A percentile compares a stretch with the other conserved stretches of the same genome.
Conservation (phyloP, 768 basidiomycete genomes). For the Strobilomyces dryophilus region DNA sequence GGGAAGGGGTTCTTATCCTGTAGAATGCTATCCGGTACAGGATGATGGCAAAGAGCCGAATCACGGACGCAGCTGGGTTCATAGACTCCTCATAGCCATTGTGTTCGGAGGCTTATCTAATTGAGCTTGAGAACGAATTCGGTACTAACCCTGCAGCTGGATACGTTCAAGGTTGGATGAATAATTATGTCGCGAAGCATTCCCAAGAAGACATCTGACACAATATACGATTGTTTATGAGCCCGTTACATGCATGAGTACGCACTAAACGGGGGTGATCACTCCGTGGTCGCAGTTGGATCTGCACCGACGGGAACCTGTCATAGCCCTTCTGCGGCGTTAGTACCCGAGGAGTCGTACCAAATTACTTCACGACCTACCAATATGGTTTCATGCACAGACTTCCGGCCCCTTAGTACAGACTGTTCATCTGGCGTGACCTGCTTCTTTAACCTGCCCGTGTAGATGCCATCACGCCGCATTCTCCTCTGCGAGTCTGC, state of each 20-base stretch:
- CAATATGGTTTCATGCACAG: conserved; percentile 32
- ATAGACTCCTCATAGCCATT: conserved; percentile 16
- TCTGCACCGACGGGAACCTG: conserved; percentile 26
- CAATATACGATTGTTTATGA: conserved; percentile 7
- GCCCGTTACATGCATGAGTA: conserved; percentile 1
- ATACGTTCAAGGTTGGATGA: conserved; percentile 22
- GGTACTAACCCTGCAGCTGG: conserved; percentile 7
- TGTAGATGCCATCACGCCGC: conserved; percentile 29
- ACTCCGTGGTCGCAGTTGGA: conserved; percentile 25
- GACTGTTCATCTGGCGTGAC: conserved; percentile 13
- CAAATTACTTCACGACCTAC: conserved; percentile 31
- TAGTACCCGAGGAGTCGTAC: conserved; percentile 29
- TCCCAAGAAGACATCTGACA: conserved; percentile 18
- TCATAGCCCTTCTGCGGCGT: conserved; percentile 30
- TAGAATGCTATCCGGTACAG: conserved; percentile 13
- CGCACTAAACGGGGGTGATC: conserved; percentile 13
- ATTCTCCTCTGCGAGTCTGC: conserved; percentile 23
- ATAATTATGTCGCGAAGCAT: conserved; percentile 15
- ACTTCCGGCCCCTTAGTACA: conserved; percentile 26
- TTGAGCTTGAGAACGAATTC: conserved; percentile 17
- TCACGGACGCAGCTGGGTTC: conserved; percentile 4
- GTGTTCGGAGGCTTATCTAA: conserved; percentile 32
- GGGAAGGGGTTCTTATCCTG: background rate
- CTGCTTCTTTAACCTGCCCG: conserved; percentile 29
- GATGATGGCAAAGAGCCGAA: conserved; percentile 14